These are phyloP conservation scores for Erigeron canadensis DNA, from an alignment of 129 eudicot genomes.

Conservation along the genomic window DNA sequence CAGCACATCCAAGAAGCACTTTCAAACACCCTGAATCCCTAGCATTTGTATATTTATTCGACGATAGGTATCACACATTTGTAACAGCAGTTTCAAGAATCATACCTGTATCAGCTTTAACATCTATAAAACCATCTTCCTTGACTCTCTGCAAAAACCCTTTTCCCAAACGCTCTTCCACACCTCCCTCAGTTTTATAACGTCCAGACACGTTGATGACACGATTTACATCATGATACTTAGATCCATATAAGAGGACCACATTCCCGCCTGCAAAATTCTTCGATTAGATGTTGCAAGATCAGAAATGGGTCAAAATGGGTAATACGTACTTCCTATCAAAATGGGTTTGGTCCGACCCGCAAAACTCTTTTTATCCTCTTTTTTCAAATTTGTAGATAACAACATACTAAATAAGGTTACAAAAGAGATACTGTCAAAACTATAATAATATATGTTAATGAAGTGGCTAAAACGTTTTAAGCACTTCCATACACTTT, in stretches of 20 bases:
- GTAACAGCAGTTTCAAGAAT: background rate
- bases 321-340: background rate
- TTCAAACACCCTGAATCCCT: background rate
- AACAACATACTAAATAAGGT: background rate
- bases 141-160: constrained; percentile 53
- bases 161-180: constrained; percentile 64
- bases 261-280: constrained; percentile 59
- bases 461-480: no score
- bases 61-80: background rate
- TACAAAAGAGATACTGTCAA: background rate
- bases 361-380: background rate
- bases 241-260: constrained; percentile 75
- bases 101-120: constrained; percentile 44
- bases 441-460: background rate
- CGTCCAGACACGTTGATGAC: constrained; percentile 75
- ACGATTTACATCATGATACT: constrained; percentile 55
- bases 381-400: no score
- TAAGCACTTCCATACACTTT: no score
- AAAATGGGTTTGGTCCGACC: background rate
- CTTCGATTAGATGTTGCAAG: background rate
- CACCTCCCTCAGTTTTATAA: constrained; percentile 55
- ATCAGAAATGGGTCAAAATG: background rate
- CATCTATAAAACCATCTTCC: constrained; percentile 66
- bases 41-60: background rate
- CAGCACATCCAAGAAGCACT: background rate